phyloP scores from a whole-genome alignment of 805 yeast species.

The Wickerhamiella cacticola region DNA sequence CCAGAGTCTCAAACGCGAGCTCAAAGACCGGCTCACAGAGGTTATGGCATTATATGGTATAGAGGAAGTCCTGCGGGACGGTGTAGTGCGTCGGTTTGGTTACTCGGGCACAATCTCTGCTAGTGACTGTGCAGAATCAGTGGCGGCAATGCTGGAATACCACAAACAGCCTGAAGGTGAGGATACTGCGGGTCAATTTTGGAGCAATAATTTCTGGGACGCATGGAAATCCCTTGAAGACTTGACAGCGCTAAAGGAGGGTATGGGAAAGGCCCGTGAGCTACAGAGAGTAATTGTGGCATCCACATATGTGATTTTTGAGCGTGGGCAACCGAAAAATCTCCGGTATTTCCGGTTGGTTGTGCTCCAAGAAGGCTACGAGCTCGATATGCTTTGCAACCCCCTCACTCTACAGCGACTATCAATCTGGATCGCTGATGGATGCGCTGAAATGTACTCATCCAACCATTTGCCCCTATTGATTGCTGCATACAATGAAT shows the following conservation, averaged over 20 bases:
- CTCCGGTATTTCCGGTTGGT: conserved; percentile 72
- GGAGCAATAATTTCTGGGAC: conserved; percentile 65
- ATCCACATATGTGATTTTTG: conserved; percentile 82
- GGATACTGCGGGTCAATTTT: conserved; percentile 31
- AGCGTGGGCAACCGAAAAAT: conserved; percentile 66
- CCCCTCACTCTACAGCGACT: conserved; percentile 75
- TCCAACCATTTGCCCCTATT: conserved; percentile 58
- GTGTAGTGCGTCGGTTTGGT: conserved; percentile 78
- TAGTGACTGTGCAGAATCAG: conserved; percentile 81
- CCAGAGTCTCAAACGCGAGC: conserved; percentile 57
- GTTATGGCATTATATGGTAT: conserved; percentile 67
- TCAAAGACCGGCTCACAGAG: conserved; percentile 55
- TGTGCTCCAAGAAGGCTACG: conserved; percentile 82
- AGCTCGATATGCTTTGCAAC: conserved; percentile 61
- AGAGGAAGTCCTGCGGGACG: conserved; percentile 71
- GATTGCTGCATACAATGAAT: conserved; percentile 65
- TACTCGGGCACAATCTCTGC: conserved; percentile 80
- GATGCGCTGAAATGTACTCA: conserved; percentile 67
- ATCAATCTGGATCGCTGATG: conserved; percentile 85
- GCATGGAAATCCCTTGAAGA: conserved; percentile 52
- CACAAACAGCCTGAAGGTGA: not conserved
- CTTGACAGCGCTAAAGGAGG: conserved; percentile 47
- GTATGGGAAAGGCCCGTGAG: conserved; percentile 70
- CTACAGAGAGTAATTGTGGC: conserved; percentile 74
- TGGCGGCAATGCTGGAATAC: conserved; percentile 66